Evolutionary conservation across 805 yeast species (phyloP).

Genomic region (Ogataea naganishii): DNA sequence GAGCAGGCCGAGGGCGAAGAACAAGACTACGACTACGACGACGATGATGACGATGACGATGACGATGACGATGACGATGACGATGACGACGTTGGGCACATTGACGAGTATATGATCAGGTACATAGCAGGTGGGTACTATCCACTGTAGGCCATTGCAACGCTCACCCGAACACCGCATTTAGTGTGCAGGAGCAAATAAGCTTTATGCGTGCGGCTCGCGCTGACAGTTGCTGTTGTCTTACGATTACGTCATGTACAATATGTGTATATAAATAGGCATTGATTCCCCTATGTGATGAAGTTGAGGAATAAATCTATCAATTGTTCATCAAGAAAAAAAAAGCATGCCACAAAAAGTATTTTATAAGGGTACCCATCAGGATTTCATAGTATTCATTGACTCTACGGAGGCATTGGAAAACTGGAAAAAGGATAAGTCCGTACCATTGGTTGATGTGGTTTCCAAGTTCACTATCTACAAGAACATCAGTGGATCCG

Average conservation of each 20-base stretch:
- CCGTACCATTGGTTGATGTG: slow-evolving; percentile 51
- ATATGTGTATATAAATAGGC: slow-evolving; percentile 1
- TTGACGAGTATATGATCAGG: slow-evolving; percentile 94
- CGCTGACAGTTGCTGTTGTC: background rate
- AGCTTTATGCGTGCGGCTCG: background rate
- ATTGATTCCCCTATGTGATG: background rate
- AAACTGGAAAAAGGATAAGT: slow-evolving; percentile 41
- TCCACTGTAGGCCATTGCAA: slow-evolving; percentile 1
- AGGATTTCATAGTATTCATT: slow-evolving; percentile 60
- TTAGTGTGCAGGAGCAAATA: background rate
- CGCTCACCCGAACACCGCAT: background rate
- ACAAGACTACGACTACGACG: slow-evolving; percentile 16
- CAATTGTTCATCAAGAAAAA: background rate
- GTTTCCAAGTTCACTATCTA: slow-evolving; percentile 62
- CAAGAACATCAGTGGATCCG: slow-evolving; percentile 48
- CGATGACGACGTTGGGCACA: slow-evolving; percentile 66
- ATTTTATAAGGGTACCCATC: slow-evolving; percentile 55
- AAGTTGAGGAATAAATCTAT: background rate
- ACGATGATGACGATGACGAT: slow-evolving; percentile 9
- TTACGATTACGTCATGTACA: background rate
- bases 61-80: slow-evolving; percentile 32
- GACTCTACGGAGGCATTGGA: slow-evolving; percentile 42
- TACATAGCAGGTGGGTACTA: slow-evolving; percentile 80
- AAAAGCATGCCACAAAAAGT: slow-evolving; percentile 30
- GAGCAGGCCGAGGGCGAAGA: slow-evolving; percentile 12